These are phyloP conservation scores for Phytophthora quininea DNA, from an alignment of 352 stramenopile genomes.

Conservation along the genomic window DNA sequence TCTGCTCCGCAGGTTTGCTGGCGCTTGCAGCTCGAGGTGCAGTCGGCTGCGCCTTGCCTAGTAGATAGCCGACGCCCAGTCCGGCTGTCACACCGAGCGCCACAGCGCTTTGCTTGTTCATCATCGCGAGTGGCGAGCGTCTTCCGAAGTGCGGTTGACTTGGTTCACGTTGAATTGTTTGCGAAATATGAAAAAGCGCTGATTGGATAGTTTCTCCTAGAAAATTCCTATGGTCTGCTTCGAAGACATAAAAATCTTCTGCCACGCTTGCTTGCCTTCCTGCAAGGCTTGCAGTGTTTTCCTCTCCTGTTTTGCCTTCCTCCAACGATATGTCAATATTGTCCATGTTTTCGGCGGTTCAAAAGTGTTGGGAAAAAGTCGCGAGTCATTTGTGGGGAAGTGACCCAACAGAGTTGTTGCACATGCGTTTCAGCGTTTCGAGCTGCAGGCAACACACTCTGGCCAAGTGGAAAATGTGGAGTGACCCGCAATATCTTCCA, in stretches of 20 bases:
- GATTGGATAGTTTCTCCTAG: background rate
- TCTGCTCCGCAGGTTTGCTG: conserved; percentile 11
- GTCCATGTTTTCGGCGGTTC: background rate
- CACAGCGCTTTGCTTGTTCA: conserved; percentile 76
- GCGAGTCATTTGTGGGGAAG: conserved; percentile 12
- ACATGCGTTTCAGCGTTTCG: conserved; percentile 7
- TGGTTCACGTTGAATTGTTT: conserved; percentile 28
- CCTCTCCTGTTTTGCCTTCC: background rate
- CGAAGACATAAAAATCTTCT: too few relatives aligned
- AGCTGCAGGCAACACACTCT: conserved; percentile 1
- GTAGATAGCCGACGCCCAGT: conserved; percentile 68
- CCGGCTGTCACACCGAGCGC: conserved; percentile 66
- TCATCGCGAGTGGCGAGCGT: conserved; percentile 26
- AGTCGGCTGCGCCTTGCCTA: conserved; percentile 56
- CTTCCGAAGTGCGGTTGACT: conserved; percentile 3
- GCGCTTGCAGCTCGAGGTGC: conserved; percentile 1
- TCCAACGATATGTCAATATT: background rate
- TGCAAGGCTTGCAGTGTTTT: too few relatives aligned
- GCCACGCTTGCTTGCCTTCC: too few relatives aligned
- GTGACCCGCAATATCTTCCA: conserved; percentile 9
- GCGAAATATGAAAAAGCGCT: conserved; percentile 14
- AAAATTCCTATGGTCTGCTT: conserved; percentile 1
- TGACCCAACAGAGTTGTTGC: background rate
- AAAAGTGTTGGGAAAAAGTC: conserved; percentile 19
- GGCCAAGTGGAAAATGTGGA: background rate